Evolutionary conservation across 73 alveolate species (phyloP).

Genomic region (Symbiodinium natans): DNA sequence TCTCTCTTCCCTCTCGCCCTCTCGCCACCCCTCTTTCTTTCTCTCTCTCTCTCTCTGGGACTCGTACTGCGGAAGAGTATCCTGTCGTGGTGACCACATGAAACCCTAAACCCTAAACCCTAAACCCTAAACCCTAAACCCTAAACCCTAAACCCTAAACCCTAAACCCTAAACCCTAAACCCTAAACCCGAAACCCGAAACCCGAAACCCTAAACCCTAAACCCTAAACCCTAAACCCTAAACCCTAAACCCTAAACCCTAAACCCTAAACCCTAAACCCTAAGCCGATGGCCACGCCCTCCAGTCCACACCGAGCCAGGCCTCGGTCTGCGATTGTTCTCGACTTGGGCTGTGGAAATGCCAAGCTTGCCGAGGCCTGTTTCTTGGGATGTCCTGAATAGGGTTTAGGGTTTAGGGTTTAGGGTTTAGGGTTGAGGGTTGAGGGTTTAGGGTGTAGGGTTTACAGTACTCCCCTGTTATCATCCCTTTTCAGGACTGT

Average conservation of each 20-base stretch:
- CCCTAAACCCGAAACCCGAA: no score
- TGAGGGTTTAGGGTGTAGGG: neutral
- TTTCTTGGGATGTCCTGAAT: neutral
- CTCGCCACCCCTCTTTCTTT: no score
- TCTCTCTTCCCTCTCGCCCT: no score
- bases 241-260: neutral
- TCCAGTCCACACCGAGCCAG: neutral
- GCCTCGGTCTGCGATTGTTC: constrained; percentile 42
- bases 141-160: neutral
- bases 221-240: neutral
- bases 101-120: no score
- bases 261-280: neutral
- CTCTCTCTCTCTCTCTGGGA: no score
- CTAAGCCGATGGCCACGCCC: neutral
- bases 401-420: neutral
- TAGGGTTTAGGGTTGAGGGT: neutral
- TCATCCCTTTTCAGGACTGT: no score
- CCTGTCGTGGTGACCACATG: no score
- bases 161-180: neutral
- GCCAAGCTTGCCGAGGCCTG: constrained; percentile 67
- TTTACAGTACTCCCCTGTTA: no score
- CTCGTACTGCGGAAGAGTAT: no score
- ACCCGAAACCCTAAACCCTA: no score
- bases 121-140: neutral
- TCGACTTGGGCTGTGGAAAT: constrained; percentile 82